phyloP scores from a whole-genome alignment of 805 yeast species.

The Kuraishia ogatae region DNA sequence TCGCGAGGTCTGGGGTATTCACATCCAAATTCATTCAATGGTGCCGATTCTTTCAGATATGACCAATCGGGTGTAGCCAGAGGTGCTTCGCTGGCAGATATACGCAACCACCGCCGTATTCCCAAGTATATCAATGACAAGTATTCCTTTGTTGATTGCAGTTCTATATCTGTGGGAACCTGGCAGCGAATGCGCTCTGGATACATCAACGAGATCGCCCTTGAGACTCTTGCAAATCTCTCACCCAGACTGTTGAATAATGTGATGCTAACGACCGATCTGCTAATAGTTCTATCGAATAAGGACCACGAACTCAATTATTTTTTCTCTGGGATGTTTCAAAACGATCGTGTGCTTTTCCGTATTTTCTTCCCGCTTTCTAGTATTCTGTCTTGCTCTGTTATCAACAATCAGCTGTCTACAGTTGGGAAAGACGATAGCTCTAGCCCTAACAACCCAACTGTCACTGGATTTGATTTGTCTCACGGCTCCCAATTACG shows the following conservation, averaged over 20 bases:
- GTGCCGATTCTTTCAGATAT: conserved; percentile 8
- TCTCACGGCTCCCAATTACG: conserved; percentile 19
- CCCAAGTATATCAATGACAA: conserved; percentile 44
- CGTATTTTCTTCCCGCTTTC: conserved; percentile 64
- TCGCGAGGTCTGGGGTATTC: neutral
- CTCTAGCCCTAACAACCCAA: conserved; percentile 9
- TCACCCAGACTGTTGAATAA: conserved; percentile 59
- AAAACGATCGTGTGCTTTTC: conserved; percentile 58
- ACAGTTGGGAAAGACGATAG: neutral
- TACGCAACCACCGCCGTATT: conserved; percentile 9
- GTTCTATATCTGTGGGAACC: conserved; percentile 63
- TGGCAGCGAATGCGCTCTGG: conserved; percentile 79
- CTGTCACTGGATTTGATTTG: conserved; percentile 37
- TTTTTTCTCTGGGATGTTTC: conserved; percentile 67
- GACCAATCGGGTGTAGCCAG: conserved; percentile 24
- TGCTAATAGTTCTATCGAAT: conserved; percentile 61
- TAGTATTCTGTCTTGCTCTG: conserved; percentile 49
- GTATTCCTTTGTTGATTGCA: conserved; percentile 60
- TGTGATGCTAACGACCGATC: conserved; percentile 61
- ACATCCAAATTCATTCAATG: conserved; percentile 10
- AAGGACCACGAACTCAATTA: conserved; percentile 68
- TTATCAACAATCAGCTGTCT: conserved; percentile 34
- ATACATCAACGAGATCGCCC: conserved; percentile 27
- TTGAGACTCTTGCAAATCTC: conserved; percentile 45
- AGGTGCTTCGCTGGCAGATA: conserved; percentile 9